A percentile compares a stretch with the other conserved stretches of the same genome.
phyloP scores from a whole-genome alignment of 2,329 filamentous ascomycete genomes.

The Arthrobotrys musiformis region DNA sequence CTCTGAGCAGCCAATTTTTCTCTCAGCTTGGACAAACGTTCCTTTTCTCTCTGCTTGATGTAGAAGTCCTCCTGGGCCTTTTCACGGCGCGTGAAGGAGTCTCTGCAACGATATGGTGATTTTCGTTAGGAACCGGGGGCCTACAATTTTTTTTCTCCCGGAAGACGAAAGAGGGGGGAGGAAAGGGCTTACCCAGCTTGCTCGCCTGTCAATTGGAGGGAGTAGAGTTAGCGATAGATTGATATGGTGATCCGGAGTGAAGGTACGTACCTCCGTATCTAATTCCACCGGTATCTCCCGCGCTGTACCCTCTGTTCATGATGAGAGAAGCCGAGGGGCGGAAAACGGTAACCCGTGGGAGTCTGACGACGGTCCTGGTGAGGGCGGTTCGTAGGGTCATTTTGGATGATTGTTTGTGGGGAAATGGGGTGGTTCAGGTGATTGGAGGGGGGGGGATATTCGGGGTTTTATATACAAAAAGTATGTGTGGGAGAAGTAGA shows the following conservation, averaged over 20 bases:
- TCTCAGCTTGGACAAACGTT: conserved; percentile 84
- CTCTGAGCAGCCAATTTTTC: conserved; percentile 80
- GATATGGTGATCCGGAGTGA: neutral
- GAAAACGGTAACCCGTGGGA: conserved; percentile 34
- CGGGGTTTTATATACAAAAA: conserved; percentile 17
- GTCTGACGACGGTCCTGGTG: conserved; percentile 44
- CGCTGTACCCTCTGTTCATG: conserved; percentile 50
- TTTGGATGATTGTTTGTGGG: conserved; percentile 44
- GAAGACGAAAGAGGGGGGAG: neutral
- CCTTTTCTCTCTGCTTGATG: conserved; percentile 86
- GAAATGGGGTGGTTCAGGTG: conserved; percentile 53
- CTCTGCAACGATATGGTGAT: conserved; percentile 67
- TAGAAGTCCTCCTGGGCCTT: conserved; percentile 84
- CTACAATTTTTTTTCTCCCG: neutral
- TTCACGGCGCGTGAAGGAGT: conserved; percentile 93
- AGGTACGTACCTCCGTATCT: conserved; percentile 40
- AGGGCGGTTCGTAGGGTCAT: conserved; percentile 54
- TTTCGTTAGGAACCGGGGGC: neutral
- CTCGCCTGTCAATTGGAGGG: conserved; percentile 23
- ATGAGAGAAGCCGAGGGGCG: conserved; percentile 44
- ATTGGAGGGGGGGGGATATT: conserved; percentile 56
- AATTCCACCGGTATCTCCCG: conserved; percentile 41
- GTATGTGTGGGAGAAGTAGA: neutral
- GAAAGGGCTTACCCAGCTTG: conserved; percentile 40
- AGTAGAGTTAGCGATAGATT: conserved; percentile 3